A percentile compares a stretch with the other conserved stretches of the same genome.
phyloP scores from a whole-genome alignment of 2,329 filamentous ascomycete species.

The Ilyonectria sp. region DNA sequence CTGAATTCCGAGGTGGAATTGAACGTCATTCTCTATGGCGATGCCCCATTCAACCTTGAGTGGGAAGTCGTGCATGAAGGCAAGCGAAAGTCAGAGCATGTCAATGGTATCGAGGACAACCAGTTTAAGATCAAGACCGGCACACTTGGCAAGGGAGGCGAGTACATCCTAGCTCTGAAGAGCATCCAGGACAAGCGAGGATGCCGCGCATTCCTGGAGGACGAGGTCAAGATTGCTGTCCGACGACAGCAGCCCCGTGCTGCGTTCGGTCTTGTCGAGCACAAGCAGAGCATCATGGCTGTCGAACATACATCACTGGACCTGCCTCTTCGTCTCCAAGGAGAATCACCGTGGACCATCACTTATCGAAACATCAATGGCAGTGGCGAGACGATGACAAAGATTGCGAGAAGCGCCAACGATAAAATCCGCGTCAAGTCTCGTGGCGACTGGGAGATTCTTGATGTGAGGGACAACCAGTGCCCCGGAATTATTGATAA shows the following conservation, averaged over 20 bases:
- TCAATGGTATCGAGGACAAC: constrained; percentile 74
- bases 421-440: constrained; percentile 76
- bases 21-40: constrained; percentile 82
- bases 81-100: constrained; percentile 80
- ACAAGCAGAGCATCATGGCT: constrained; percentile 80
- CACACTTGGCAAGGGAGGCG: constrained; percentile 83
- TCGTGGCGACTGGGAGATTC: constrained; percentile 84
- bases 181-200: constrained; percentile 89
- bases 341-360: constrained; percentile 87
- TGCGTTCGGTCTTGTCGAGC: constrained; percentile 88
- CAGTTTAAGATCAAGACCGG: constrained; percentile 82
- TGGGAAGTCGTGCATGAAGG: constrained; percentile 95
- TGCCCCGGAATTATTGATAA: constrained; percentile 88
- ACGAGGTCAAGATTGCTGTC: constrained; percentile 88
- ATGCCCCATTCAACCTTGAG: constrained; percentile 89
- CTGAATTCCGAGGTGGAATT: constrained; percentile 86
- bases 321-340: constrained; percentile 87
- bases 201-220: constrained; percentile 89
- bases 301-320: constrained; percentile 82
- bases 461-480: constrained; percentile 81
- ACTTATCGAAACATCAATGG: constrained; percentile 79
- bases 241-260: constrained; percentile 90
- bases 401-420: constrained; percentile 72
- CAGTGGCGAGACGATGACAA: constrained; percentile 60
- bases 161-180: constrained; percentile 89